These are phyloP conservation scores for Shiraia sp. DNA, from an alignment of 2,329 filamentous ascomycete species.

Conservation along the genomic window DNA sequence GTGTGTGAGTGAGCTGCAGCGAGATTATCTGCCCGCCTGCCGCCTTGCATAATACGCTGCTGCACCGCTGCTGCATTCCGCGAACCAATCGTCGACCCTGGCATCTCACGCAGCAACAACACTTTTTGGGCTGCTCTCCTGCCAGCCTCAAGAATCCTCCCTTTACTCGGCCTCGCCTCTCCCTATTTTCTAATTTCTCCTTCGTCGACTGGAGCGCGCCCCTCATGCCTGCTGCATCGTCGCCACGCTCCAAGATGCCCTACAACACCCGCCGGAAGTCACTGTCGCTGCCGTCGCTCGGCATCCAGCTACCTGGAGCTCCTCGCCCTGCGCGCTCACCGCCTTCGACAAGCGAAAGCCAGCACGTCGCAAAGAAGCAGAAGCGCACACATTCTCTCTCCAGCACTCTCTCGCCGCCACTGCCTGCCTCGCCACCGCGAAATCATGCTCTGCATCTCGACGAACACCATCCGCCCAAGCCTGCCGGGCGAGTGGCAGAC, in stretches of 20 bases:
- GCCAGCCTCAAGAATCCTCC: constrained; percentile 32
- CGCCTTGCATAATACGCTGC: constrained; percentile 37
- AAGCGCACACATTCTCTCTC: constrained; percentile 84
- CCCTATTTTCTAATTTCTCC: constrained; percentile 10
- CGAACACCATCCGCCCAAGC: constrained; percentile 49
- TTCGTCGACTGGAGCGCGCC: too few species aligned
- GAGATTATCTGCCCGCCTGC: constrained; percentile 36
- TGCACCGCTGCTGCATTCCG: constrained; percentile 39
- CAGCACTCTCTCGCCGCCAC: constrained; percentile 44
- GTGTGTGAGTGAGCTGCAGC: constrained; percentile 30
- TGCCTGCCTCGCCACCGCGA: constrained; percentile 50
- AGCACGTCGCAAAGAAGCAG: constrained; percentile 61
- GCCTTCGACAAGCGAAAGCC: constrained; percentile 59
- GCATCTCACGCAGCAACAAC: constrained; percentile 35
- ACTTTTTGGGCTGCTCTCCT: constrained; percentile 28
- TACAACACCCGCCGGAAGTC: constrained; percentile 98
- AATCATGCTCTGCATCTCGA: constrained; percentile 53
- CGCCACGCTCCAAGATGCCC: constrained; percentile 63
- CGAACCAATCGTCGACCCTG: constrained; percentile 39
- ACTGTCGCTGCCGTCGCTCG: constrained; percentile 86
- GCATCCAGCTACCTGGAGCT: constrained; percentile 73
- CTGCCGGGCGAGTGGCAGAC: constrained; percentile 56
- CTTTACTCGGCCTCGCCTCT: constrained; percentile 1
- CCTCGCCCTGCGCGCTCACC: constrained; percentile 60
- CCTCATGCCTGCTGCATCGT: too few species aligned